Conservation (phyloP, 2,329 filamentous ascomycete genomes). For the Fragosphaeria purpurea region DNA sequence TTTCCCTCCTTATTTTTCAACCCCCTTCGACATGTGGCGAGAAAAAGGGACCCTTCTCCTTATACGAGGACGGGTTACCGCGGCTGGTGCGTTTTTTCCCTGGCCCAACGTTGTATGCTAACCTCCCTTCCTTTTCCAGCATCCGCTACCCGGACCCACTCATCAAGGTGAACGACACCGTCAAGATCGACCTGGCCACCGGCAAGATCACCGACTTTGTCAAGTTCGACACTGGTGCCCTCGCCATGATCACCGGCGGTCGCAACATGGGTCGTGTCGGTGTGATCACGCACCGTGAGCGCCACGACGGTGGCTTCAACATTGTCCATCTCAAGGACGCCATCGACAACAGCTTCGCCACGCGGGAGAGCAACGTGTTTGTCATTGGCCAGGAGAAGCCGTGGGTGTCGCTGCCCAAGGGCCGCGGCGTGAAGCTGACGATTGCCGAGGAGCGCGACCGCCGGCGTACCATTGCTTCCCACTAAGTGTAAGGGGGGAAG, state of each 20-base stretch:
- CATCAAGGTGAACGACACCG: conserved; percentile 99
- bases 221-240: conserved; percentile 96
- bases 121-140: conserved; percentile 38
- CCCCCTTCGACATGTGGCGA: background rate
- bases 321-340: conserved; percentile 99
- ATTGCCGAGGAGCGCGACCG: conserved; percentile 99
- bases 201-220: conserved; percentile 98
- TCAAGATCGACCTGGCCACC: conserved; percentile 95
- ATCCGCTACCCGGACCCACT: conserved; percentile 98
- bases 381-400: conserved; percentile 98
- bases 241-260: conserved; percentile 98
- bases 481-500: conserved; percentile 15
- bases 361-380: conserved; percentile 99
- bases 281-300: conserved; percentile 99
- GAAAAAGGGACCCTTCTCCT: too few species aligned
- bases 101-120: conserved; percentile 29
- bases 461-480: conserved; percentile 63
- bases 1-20: background rate
- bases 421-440: conserved; percentile 99
- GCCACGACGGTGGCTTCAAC: conserved; percentile 99
- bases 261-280: conserved; percentile 99
- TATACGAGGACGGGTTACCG: background rate
- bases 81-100: conserved; percentile 43
- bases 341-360: conserved; percentile 99
- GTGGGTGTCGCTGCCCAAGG: conserved; percentile 99